These are phyloP conservation scores for Fusarium heterosporum DNA, from an alignment of 2,329 filamentous ascomycete genomes.

Conservation along the genomic window DNA sequence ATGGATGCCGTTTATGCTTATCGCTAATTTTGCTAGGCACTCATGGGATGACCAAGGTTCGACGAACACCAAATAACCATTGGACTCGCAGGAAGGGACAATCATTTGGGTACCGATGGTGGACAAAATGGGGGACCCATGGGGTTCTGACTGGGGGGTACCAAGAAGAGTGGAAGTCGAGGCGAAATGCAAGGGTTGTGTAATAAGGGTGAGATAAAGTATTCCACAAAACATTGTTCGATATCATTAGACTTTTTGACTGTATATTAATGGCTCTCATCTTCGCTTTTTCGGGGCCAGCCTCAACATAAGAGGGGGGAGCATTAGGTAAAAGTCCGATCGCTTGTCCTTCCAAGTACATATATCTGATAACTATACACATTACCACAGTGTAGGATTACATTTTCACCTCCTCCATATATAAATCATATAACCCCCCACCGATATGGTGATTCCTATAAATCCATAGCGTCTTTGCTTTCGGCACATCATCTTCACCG, in stretches of 20 bases:
- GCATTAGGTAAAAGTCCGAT: too few species aligned
- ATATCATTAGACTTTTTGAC: too few species aligned
- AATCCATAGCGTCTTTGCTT: not conserved
- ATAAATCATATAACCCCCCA: not conserved
- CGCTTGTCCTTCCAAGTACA: too few species aligned
- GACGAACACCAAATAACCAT: constrained; percentile 11
- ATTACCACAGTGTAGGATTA: not conserved
- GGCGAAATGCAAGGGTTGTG: constrained; percentile 17
- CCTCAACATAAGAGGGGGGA: too few species aligned
- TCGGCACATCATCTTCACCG: not conserved
- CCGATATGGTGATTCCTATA: not conserved
- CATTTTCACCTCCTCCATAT: not conserved
- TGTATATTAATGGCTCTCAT: too few species aligned
- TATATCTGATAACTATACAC: too few species aligned
- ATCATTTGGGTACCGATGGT: constrained; percentile 17
- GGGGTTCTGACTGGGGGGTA: constrained; percentile 6
- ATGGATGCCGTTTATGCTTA: fast-evolving
- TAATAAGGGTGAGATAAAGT: not conserved
- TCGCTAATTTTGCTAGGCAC: not conserved
- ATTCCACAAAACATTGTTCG: too few species aligned
- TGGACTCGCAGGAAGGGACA: not conserved
- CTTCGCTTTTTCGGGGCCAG: too few species aligned
- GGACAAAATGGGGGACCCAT: constrained; percentile 17
- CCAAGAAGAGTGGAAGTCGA: not conserved
- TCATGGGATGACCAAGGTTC: not conserved